These are phyloP conservation scores for Wickerhamomyces bisporus DNA, from an alignment of 805 yeast species.

Conservation along the genomic window DNA sequence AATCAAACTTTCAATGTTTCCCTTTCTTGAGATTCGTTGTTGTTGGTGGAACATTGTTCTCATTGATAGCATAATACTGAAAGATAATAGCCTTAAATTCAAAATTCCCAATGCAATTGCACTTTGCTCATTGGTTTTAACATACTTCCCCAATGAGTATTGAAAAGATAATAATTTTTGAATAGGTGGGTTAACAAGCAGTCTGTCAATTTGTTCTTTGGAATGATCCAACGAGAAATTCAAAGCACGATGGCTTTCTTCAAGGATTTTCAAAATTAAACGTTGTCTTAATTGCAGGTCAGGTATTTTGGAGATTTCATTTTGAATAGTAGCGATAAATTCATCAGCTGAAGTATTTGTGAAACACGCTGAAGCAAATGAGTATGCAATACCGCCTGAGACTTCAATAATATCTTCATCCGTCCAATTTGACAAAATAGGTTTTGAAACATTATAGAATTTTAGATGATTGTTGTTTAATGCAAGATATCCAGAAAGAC, in stretches of 20 bases:
- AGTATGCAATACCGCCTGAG: constrained; percentile 56
- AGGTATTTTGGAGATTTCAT: constrained; percentile 32
- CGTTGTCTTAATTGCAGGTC: constrained; percentile 24
- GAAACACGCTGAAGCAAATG: constrained; percentile 69
- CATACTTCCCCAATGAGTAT: constrained; percentile 51
- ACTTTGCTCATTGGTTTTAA: constrained; percentile 14
- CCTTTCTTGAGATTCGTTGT: constrained; percentile 50
- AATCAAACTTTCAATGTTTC: constrained; percentile 31
- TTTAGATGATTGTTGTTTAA: constrained; percentile 21
- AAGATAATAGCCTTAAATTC: constrained; percentile 65
- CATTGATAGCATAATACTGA: constrained; percentile 60
- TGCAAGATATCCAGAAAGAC: constrained; percentile 36
- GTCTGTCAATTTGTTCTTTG: constrained; percentile 70
- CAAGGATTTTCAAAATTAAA: constrained; percentile 40
- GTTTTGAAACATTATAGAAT: constrained; percentile 7
- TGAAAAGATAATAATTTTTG: constrained; percentile 71
- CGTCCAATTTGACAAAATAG: constrained; percentile 1
- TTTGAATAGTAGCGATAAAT: constrained; percentile 49
- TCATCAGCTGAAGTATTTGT: constrained; percentile 67
- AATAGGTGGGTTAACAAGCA: constrained; percentile 70
- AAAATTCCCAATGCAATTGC: constrained; percentile 46
- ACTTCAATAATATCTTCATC: constrained; percentile 24
- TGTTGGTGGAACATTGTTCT: constrained; percentile 62
- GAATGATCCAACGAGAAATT: constrained; percentile 66
- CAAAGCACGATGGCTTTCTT: constrained; percentile 72